Evolutionary conservation across 2,329 filamentous ascomycete species (phyloP).

Genomic region (Epichloe amarillans): DNA sequence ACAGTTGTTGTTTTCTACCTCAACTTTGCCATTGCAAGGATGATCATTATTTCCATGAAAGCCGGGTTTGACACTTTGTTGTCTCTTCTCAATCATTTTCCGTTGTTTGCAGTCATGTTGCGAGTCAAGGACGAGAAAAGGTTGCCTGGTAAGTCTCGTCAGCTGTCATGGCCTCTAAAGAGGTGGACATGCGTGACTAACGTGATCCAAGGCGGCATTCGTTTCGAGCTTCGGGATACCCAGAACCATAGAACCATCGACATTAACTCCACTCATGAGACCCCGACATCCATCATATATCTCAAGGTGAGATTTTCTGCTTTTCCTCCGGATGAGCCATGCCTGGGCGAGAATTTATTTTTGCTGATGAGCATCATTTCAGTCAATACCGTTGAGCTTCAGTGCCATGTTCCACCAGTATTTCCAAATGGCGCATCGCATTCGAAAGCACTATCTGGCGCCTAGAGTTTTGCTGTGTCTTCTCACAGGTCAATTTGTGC

Average conservation of each 20-base stretch:
- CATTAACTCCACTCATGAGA: slow-evolving; percentile 28
- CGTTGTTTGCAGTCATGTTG: slow-evolving; percentile 92
- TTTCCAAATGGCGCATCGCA: slow-evolving; percentile 82
- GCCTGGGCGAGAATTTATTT: no score
- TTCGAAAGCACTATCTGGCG: slow-evolving; percentile 90
- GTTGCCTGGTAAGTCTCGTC: slow-evolving; percentile 54
- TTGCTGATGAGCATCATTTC: neutral
- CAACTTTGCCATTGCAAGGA: slow-evolving; percentile 86
- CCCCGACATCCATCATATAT: slow-evolving; percentile 69
- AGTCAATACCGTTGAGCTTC: slow-evolving; percentile 82
- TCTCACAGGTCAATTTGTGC: slow-evolving; percentile 81
- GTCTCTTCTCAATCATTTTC: slow-evolving; percentile 94
- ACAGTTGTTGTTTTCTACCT: slow-evolving; percentile 95
- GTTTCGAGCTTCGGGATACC: slow-evolving; percentile 77
- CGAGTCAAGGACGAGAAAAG: slow-evolving; percentile 83
- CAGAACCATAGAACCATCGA: slow-evolving; percentile 32
- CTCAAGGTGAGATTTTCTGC: slow-evolving; percentile 50
- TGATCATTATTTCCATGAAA: slow-evolving; percentile 90
- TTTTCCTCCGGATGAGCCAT: neutral
- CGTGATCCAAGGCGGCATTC: slow-evolving; percentile 44
- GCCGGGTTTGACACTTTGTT: slow-evolving; percentile 82
- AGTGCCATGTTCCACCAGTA: slow-evolving; percentile 96
- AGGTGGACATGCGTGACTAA: slow-evolving; percentile 3
- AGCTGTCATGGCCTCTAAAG: neutral
- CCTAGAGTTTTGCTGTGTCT: slow-evolving; percentile 79